Percentiles rank a stretch among this genome's conserved stretches.
phyloP scores from a whole-genome alignment of 352 stramenopile species.

The Thalassiosira livingstoniorum region DNA sequence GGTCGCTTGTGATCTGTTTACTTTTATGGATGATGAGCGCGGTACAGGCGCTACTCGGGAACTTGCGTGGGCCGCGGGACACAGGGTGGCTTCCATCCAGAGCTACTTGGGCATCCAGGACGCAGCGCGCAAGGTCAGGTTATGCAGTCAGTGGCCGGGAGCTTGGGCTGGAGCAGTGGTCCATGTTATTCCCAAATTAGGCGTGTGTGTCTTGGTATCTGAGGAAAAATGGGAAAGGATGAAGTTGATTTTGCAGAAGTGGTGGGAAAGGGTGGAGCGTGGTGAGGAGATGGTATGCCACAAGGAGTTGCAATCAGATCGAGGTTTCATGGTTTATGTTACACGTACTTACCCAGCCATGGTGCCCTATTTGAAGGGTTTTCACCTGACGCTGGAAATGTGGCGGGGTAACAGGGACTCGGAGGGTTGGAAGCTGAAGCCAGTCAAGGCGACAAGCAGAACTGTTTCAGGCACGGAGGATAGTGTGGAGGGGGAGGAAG shows the following conservation, averaged over 20 bases:
- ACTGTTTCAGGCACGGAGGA: neutral
- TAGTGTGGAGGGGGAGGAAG: constrained; percentile 10
- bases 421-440: constrained; percentile 60
- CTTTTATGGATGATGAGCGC: constrained; percentile 63
- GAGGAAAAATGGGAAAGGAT: constrained; percentile 66
- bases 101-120: constrained; percentile 53
- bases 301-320: constrained; percentile 40
- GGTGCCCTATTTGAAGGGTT: constrained; percentile 64
- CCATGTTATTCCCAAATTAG: constrained; percentile 26
- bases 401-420: constrained; percentile 50
- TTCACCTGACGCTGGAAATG: constrained; percentile 58
- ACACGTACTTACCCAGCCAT: constrained; percentile 42
- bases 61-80: constrained; percentile 15
- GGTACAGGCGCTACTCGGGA: constrained; percentile 15
- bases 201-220: constrained; percentile 42
- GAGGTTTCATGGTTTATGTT: constrained; percentile 66
- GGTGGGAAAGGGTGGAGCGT: neutral
- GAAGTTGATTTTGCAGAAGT: constrained; percentile 21
- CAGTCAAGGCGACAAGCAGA: too few species aligned
- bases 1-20: constrained; percentile 52
- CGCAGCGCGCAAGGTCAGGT: constrained; percentile 55
- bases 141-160: constrained; percentile 34
- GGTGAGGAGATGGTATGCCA: constrained; percentile 18
- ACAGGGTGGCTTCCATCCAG: constrained; percentile 15
- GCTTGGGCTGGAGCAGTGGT: constrained; percentile 65